Conservation (phyloP, 2,329 filamentous ascomycete genomes). For the Neofusicoccum parvum region DNA sequence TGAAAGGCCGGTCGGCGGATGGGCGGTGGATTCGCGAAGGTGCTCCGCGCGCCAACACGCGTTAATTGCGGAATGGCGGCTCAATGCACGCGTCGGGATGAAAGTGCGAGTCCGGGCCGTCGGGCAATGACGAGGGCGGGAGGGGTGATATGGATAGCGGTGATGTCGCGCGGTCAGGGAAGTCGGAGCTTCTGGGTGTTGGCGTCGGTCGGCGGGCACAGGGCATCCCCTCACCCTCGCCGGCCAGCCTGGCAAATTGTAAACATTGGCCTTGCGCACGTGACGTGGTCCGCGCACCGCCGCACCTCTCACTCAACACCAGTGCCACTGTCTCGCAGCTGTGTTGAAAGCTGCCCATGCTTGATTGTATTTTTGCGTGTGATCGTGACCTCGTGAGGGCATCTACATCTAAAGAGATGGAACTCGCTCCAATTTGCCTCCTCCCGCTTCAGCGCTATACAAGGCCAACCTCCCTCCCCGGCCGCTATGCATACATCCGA, state of each 20-base stretch:
- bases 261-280: not conserved
- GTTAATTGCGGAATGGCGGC: not conserved
- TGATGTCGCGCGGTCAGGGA: conserved; percentile 13
- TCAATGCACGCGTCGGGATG: not conserved
- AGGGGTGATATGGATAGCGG: conserved; percentile 9
- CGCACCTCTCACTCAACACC: not conserved
- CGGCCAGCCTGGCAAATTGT: not conserved
- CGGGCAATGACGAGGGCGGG: not conserved
- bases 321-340: not conserved
- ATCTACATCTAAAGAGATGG: conserved; percentile 12
- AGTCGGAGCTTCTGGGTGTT: conserved; percentile 5
- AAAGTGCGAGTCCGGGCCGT: not conserved
- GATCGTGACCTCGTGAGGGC: conserved; percentile 14
- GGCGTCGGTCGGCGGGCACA: not conserved
- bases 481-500: conserved; percentile 13
- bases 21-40: not conserved
- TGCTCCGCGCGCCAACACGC: not conserved
- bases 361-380: not conserved
- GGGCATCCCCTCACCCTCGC: not conserved
- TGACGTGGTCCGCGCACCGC: not conserved
- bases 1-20: not conserved
- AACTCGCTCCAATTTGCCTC: conserved; percentile 15
- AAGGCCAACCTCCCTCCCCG: not conserved
- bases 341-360: not conserved
- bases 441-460: conserved; percentile 12